A percentile compares a stretch with the other conserved stretches of the same genome.
Evolutionary conservation across 345 rosid species (phyloP).

Genomic region (Dovyalis caffra): DNA sequence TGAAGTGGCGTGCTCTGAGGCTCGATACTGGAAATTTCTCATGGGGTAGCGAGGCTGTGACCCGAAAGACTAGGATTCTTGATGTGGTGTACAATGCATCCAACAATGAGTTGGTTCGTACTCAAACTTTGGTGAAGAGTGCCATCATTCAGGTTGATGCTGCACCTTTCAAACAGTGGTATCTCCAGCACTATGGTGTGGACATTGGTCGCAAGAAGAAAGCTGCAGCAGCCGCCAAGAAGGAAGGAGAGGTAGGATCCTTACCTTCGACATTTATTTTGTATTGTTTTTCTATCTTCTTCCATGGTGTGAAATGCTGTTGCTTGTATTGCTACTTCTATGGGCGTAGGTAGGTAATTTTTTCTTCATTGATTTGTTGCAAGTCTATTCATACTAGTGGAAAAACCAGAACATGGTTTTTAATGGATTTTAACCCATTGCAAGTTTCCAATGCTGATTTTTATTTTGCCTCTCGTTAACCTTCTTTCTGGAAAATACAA

Average conservation of each 20-base stretch:
- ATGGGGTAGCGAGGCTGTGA: constrained; percentile 36
- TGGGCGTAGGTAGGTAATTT: background rate
- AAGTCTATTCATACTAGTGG: too few relatives aligned
- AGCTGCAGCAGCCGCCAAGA: constrained; percentile 13
- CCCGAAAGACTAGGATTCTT: constrained; percentile 30
- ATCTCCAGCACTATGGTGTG: constrained; percentile 32
- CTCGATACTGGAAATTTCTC: constrained; percentile 37
- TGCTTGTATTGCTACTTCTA: background rate
- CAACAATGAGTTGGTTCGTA: constrained; percentile 32
- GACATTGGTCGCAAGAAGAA: constrained; percentile 35
- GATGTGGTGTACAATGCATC: constrained; percentile 37
- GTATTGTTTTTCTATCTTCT: background rate
- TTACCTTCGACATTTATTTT: too few relatives aligned
- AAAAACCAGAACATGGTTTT: background rate
- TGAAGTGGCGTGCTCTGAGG: constrained; percentile 35
- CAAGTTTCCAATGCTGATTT: background rate
- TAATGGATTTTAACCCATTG: background rate
- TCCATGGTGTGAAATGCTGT: background rate
- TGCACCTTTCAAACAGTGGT: constrained; percentile 36
- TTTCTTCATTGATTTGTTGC: background rate
- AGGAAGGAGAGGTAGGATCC: constrained; percentile 31
- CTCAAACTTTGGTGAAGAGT: constrained; percentile 34
- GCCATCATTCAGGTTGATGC: constrained; percentile 33
- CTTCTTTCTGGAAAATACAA: too few relatives aligned
- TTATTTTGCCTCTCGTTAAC: background rate